phyloP scores from a whole-genome alignment of 345 rosid genomes.

The Reutealis trisperma region DNA sequence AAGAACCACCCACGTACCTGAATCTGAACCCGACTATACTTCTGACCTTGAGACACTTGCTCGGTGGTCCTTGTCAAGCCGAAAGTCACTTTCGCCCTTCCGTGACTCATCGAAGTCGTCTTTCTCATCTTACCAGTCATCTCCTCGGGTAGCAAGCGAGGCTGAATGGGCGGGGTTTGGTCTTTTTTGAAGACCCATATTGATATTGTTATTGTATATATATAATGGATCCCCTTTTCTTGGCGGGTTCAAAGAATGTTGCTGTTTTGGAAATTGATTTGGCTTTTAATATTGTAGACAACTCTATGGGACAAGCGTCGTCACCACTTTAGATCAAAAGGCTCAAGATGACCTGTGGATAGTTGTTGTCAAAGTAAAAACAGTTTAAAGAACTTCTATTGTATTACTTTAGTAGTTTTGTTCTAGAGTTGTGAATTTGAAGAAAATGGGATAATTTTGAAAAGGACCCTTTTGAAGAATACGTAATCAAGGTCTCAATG shows the following conservation, averaged over 20 bases:
- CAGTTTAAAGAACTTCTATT: background rate
- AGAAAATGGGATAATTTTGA: background rate
- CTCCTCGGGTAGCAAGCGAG: conserved; percentile 56
- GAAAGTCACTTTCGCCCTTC: conserved; percentile 57
- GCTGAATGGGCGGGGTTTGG: conserved; percentile 78
- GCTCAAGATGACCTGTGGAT: conserved; percentile 11
- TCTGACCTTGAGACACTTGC: conserved; percentile 51
- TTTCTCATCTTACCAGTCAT: conserved; percentile 57
- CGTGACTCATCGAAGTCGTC: conserved; percentile 60
- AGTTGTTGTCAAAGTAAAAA: background rate
- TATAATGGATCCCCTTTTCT: background rate
- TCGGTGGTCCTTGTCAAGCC: conserved; percentile 60
- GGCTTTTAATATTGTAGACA: background rate
- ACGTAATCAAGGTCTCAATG: too few relatives aligned
- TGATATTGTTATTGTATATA: background rate
- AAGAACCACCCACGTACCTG: conserved; percentile 16
- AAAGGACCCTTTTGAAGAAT: background rate
- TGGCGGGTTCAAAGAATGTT: background rate
- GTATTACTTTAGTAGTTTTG: too few relatives aligned
- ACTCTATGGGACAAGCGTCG: conserved; percentile 4
- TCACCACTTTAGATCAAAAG: background rate
- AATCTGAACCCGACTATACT: conserved; percentile 30
- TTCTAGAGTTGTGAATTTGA: background rate
- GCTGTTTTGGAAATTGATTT: background rate
- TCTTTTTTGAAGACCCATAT: conserved; percentile 44